phyloP scores from a whole-genome alignment of 1,284 basidiomycete genomes.

The Inonotus hispidus region DNA sequence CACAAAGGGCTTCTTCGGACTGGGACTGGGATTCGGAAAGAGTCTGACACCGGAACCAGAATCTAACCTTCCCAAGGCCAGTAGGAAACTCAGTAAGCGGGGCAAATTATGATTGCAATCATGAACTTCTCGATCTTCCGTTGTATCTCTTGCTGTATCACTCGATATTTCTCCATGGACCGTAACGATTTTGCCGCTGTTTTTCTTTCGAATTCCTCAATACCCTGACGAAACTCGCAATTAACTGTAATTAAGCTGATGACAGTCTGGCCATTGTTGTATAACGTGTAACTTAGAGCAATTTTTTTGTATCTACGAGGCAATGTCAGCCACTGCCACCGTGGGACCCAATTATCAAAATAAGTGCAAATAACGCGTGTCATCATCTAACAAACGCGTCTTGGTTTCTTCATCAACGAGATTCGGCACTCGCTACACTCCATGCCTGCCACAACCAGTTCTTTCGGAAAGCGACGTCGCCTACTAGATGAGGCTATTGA shows the following conservation, averaged over 20 bases:
- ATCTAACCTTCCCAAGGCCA: slow-evolving; percentile 1
- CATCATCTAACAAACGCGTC: not conserved
- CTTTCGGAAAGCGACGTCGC: not conserved
- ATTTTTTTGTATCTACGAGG: not conserved
- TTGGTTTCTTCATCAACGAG: not conserved
- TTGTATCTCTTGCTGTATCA: not conserved
- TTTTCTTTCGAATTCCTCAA: not conserved
- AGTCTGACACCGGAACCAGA: slow-evolving; percentile 7
- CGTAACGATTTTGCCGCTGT: not conserved
- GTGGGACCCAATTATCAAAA: not conserved
- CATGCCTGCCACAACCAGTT: not conserved
- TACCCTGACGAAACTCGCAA: not conserved
- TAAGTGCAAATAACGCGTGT: slow-evolving; percentile 1
- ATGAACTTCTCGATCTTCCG: too few species aligned
- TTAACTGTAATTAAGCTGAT: not conserved
- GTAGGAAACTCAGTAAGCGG: slow-evolving; percentile 18
- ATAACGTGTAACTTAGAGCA: not conserved
- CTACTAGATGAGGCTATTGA: not conserved
- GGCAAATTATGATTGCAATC: not conserved
- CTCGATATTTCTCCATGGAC: not conserved
- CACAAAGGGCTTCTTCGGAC: not conserved
- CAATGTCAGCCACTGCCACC: too few species aligned
- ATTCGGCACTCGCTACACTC: not conserved
- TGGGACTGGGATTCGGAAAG: not conserved
- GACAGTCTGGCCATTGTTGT: not conserved